Conservation (phyloP, 139 green algal genomes). For the Yamagishiella unicocca region DNA sequence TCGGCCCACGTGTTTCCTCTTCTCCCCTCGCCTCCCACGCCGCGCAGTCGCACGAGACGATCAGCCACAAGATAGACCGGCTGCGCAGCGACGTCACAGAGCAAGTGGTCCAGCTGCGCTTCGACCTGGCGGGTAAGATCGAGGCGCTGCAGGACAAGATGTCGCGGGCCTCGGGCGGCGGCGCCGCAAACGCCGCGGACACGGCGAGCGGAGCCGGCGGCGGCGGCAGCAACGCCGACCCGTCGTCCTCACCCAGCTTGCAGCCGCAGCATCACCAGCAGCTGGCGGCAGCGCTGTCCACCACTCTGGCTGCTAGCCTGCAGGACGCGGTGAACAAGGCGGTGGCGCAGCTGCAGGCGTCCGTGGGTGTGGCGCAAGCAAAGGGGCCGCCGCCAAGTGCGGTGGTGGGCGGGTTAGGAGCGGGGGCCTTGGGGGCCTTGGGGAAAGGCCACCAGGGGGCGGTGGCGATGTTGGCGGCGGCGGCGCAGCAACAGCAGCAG, state of each 20-base stretch:
- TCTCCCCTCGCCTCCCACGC: background rate
- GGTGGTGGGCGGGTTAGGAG: background rate
- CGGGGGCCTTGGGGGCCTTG: background rate
- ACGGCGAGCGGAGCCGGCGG: background rate
- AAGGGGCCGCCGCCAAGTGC: background rate
- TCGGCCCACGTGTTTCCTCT: background rate
- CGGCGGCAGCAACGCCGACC: background rate
- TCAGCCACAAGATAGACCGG: conserved; percentile 28
- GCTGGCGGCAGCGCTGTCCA: conserved; percentile 25
- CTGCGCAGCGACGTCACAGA: conserved; percentile 34
- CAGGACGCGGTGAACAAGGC: background rate
- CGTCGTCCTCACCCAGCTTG: background rate
- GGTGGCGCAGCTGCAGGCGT: conserved; percentile 23
- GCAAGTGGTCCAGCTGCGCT: conserved; percentile 39
- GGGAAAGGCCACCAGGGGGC: background rate
- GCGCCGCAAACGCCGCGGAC: background rate
- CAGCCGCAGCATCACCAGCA: conserved; percentile 12
- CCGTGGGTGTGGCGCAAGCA: background rate
- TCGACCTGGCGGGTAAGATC: conserved; percentile 29
- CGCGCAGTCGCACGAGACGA: conserved; percentile 16
- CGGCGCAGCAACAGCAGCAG: background rate
- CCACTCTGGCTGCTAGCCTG: background rate
- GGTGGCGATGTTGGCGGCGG: background rate
- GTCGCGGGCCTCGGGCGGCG: background rate
- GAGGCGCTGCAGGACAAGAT: background rate